A percentile compares a stretch with the other conserved stretches of the same genome.
Conservation (phyloP, 352 stramenopile species). For the Globisporangium carolinianum region DNA sequence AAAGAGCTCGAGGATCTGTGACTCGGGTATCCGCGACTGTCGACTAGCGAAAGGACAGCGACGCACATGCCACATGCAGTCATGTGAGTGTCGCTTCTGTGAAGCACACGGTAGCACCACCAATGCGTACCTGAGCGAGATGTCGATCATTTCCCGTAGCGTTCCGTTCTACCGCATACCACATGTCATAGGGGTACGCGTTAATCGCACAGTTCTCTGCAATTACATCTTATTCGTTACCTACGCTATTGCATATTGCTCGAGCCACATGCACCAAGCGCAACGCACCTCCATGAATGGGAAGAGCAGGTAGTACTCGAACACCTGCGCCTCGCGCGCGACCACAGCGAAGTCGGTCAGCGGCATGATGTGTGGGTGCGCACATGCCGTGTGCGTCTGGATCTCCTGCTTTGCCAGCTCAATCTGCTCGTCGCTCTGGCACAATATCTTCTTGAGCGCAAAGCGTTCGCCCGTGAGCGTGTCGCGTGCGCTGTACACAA, state of each 20-base stretch:
- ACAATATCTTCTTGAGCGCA: conserved; percentile 88
- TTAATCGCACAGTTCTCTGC: not conserved
- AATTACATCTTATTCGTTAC: too few species aligned
- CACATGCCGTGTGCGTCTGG: conserved; percentile 61
- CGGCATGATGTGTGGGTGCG: conserved; percentile 81
- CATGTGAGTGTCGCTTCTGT: not conserved
- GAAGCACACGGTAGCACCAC: not conserved
- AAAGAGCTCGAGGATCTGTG: conserved; percentile 74
- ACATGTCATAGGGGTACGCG: not conserved
- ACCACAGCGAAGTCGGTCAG: conserved; percentile 70
- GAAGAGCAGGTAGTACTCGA: conserved; percentile 84
- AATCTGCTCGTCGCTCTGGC: conserved; percentile 78
- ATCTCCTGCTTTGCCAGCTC: conserved; percentile 79
- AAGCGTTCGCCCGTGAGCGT: conserved; percentile 66
- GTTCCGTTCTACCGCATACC: conserved; percentile 54
- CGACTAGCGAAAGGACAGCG: conserved; percentile 6
- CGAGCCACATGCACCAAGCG: too few species aligned
- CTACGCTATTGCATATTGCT: too few species aligned
- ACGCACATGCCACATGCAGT: not conserved
- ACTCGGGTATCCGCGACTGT: conserved; percentile 49
- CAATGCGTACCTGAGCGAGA: conserved; percentile 31
- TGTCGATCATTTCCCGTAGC: conserved; percentile 80
- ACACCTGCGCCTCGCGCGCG: conserved; percentile 26
- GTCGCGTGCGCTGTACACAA: conserved; percentile 76
- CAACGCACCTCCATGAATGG: conserved; percentile 67